Percentiles rank a stretch among this genome's conserved stretches.
Conservation (phyloP, 805 yeast genomes). For the Saccharomyces eubayanus region DNA sequence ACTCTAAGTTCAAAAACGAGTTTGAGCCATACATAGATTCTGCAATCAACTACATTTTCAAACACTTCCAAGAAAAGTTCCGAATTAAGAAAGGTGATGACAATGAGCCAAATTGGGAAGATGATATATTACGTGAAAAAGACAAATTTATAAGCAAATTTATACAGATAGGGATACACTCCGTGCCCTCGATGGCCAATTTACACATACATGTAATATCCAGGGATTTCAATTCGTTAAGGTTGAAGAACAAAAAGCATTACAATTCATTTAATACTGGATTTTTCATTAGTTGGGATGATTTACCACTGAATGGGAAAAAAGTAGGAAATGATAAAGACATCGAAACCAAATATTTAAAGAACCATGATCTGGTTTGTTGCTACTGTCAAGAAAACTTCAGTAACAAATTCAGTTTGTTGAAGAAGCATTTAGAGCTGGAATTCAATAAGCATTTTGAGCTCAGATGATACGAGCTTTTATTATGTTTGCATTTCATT, state of each 20-base stretch:
- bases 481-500: slow-evolving; percentile 6
- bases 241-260: slow-evolving; percentile 55
- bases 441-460: slow-evolving; percentile 30
- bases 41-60: slow-evolving; percentile 27
- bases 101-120: slow-evolving; percentile 1
- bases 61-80: slow-evolving; percentile 11
- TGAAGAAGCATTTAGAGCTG: slow-evolving; percentile 36
- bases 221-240: slow-evolving; percentile 46
- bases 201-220: slow-evolving; percentile 69
- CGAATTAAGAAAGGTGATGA: slow-evolving; percentile 6
- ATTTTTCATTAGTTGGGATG: slow-evolving; percentile 53
- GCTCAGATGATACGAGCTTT: slow-evolving; percentile 1
- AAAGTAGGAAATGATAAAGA: slow-evolving; percentile 36
- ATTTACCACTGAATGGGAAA: slow-evolving; percentile 34
- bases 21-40: slow-evolving; percentile 29
- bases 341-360: slow-evolving; percentile 12
- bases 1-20: slow-evolving; percentile 31
- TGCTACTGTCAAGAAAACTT: slow-evolving; percentile 36
- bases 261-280: slow-evolving; percentile 61
- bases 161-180: slow-evolving; percentile 56
- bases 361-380: slow-evolving; percentile 35
- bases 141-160: slow-evolving; percentile 15
- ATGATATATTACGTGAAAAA: slow-evolving; percentile 12
- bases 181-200: slow-evolving; percentile 61
- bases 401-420: slow-evolving; percentile 34